Evolutionary conservation across 306 rosid genomes (phyloP).

Genomic region (Casuarina cunninghamiana): DNA sequence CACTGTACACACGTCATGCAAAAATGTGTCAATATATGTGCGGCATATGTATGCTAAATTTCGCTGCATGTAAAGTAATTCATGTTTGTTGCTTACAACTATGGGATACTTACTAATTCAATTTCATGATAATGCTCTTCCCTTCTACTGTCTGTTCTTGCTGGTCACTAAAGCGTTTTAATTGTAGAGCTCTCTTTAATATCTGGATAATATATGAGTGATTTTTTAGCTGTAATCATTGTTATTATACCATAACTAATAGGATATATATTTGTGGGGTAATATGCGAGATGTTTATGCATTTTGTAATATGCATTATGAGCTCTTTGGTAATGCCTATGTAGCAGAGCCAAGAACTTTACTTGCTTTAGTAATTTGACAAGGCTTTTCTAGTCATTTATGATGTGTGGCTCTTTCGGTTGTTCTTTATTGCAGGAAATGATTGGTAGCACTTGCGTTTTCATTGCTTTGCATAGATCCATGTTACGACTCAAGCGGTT

Average conservation of each 20-base stretch:
- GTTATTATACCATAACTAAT: not conserved
- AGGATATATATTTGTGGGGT: not conserved
- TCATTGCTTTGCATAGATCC: conserved; percentile 81
- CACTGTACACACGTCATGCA: not conserved
- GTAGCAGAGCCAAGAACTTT: not conserved
- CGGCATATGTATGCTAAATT: not conserved
- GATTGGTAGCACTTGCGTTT: conserved; percentile 66
- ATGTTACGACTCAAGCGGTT: conserved; percentile 87
- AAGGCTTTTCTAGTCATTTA: not conserved
- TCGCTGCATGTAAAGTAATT: not conserved
- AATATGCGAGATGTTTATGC: not conserved
- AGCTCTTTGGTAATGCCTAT: not conserved
- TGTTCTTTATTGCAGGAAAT: conserved; percentile 56
- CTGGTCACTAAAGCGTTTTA: not conserved
- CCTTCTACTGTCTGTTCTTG: not conserved
- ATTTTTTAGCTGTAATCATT: not conserved
- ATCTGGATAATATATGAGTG: not conserved
- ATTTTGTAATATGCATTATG: not conserved
- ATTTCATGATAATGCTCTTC: not conserved
- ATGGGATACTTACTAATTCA: not conserved
- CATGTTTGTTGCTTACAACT: not conserved
- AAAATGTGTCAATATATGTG: too few relatives aligned
- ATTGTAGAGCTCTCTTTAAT: not conserved
- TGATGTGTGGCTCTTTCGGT: conserved; percentile 14
- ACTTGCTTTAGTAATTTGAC: not conserved